These are phyloP conservation scores for Pseudocercospora fuligena DNA, from an alignment of 2,329 filamentous ascomycete genomes.

Conservation along the genomic window DNA sequence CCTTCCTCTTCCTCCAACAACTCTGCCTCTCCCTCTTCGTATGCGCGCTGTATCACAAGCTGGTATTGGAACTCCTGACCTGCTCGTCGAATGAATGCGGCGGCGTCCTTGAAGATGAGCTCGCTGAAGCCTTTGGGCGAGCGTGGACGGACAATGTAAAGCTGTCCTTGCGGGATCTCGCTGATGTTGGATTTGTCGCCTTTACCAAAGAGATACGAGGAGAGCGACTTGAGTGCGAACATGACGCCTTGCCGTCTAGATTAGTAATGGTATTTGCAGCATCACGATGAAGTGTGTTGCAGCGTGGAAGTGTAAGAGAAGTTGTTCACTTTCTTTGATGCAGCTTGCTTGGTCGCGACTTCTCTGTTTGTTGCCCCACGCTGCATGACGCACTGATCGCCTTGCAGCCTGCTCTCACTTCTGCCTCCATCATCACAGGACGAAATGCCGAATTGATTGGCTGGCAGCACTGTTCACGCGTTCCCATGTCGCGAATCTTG, in stretches of 20 bases:
- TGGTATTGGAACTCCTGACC: slow-evolving; percentile 97
- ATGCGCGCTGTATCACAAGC: slow-evolving; percentile 92
- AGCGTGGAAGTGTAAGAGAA: not conserved
- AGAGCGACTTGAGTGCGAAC: slow-evolving; percentile 43
- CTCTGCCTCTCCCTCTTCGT: slow-evolving; percentile 96
- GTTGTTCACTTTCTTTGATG: not conserved
- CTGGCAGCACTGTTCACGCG: not conserved
- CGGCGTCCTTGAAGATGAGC: slow-evolving; percentile 95
- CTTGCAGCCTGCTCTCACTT: not conserved
- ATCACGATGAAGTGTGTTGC: slow-evolving; percentile 20
- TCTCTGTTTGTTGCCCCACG: slow-evolving; percentile 3
- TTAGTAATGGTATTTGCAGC: slow-evolving; percentile 9
- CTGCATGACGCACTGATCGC: not conserved
- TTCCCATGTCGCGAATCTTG: not conserved
- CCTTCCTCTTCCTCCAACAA: slow-evolving; percentile 86
- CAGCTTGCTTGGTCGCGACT: not conserved
- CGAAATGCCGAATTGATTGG: not conserved
- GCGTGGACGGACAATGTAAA: slow-evolving; percentile 92
- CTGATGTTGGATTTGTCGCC: slow-evolving; percentile 89
- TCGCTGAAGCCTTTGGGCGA: slow-evolving; percentile 98
- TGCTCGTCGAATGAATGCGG: slow-evolving; percentile 87
- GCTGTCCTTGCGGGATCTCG: slow-evolving; percentile 92
- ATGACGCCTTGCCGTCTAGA: slow-evolving; percentile 28
- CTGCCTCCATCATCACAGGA: no score
- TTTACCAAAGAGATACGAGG: slow-evolving; percentile 88